Base-by-base conservation (phyloP, 2,329 filamentous ascomycete species). In the Fusarium austroafricanum region DNA sequence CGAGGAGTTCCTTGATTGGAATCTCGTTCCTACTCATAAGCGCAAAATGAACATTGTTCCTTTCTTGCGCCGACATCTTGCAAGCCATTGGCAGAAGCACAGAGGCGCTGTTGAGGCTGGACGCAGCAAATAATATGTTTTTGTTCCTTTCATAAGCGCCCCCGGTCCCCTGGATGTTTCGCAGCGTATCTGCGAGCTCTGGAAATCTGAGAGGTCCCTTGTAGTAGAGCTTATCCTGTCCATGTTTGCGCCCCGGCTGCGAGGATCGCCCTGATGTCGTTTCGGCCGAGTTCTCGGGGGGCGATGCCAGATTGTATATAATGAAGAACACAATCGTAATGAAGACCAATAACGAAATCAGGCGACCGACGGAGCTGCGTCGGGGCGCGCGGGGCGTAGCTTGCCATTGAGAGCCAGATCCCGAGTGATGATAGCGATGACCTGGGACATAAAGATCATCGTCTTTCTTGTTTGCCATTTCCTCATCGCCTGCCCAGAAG, bases 21-120 rank as follows among this genome's bases (percentile, higher is more conserved):
- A 97, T 86, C 14, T 90, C 86, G 61, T 89, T 90, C 61, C 90
- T 86, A 49, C 94, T 91, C 80, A 96, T 86, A 6, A 98, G 79
- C 0, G 88, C 90, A 75, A 97, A 90, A 76, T 98, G 95, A 10
- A 97, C 93, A 65, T 89, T 85, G 73, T 89, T 97, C 60, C 86
- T 83, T 56, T 86, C 84, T 77, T 89, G 85, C 21, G 78, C 78
- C 9, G 89, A 90, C 94, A 97, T 97, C 72, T 92, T 87, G 78
- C 96, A 98, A 8, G 94, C 93, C 75, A 97, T 83, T 1, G 94
- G 93, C 31, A 97, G 81, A 53, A 97, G 77, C 31, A 86, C 86
- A 0, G 92, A 86, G 17, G 89, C 88, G 75, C 92, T 96, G 76
- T 87, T 87, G 50, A 96, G 79, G 63, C 86, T 94, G 0, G 92